These are phyloP conservation scores for Eimeria mitis DNA, from an alignment of 169 alveolate species.

Conservation along the genomic window DNA sequence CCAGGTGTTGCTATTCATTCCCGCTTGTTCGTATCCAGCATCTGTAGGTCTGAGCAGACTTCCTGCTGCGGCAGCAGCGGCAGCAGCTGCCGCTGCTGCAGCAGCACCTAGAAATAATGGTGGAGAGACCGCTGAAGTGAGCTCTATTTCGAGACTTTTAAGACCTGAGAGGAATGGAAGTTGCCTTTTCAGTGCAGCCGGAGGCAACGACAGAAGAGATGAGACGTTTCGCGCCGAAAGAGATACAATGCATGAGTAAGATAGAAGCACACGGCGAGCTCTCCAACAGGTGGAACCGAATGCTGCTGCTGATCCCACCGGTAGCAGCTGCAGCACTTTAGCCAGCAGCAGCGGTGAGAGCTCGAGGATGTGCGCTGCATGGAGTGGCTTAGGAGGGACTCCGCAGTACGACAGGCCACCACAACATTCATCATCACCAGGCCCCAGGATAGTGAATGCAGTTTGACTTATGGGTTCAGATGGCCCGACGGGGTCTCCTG, in stretches of 20 bases:
- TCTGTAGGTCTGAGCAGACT: conserved; percentile 35
- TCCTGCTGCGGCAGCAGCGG: conserved; percentile 65
- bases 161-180: conserved; percentile 54
- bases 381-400: conserved; percentile 22
- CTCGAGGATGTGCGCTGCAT: conserved; percentile 45
- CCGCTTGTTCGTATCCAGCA: not conserved
- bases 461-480: not conserved
- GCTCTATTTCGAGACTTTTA: conserved; percentile 51
- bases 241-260: conserved; percentile 51
- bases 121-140: conserved; percentile 53
- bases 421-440: not conserved
- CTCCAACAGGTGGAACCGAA: conserved; percentile 65
- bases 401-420: conserved; percentile 8
- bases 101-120: conserved; percentile 39
- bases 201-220: conserved; percentile 53
- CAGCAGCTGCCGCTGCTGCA: conserved; percentile 42
- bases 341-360: conserved; percentile 67
- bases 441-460: not conserved
- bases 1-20: not conserved
- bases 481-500: conserved; percentile 32
- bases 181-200: conserved; percentile 39
- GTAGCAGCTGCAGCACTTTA: conserved; percentile 49
- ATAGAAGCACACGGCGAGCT: conserved; percentile 61
- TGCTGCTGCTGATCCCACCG: conserved; percentile 57
- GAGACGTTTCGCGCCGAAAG: conserved; percentile 62